phyloP scores from a whole-genome alignment of 2,329 filamentous ascomycete genomes.

The Trichoderma sp. region DNA sequence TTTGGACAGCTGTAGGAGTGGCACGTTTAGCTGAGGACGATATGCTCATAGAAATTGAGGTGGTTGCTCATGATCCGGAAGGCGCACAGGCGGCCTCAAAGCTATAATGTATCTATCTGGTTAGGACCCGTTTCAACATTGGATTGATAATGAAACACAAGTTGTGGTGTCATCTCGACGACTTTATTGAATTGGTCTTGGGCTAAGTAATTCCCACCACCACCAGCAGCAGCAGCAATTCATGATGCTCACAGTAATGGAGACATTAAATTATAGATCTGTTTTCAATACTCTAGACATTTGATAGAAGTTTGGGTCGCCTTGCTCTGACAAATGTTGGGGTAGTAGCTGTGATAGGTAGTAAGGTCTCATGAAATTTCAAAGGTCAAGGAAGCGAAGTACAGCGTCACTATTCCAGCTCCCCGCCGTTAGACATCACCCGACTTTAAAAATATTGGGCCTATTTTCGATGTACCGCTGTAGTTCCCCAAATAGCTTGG shows the following conservation, averaged over 20 bases:
- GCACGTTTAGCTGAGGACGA: neutral
- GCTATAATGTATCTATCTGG: neutral
- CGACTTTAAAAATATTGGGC: too few species aligned
- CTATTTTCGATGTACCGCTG: too few species aligned
- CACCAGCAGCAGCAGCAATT: neutral
- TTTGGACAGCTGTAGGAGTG: neutral
- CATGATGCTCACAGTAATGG: neutral
- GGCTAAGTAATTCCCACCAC: neutral
- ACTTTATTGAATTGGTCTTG: neutral
- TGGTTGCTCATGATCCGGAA: neutral
- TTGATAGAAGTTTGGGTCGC: too few species aligned
- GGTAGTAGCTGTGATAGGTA: too few species aligned
- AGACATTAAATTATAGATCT: neutral
- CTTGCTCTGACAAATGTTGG: too few species aligned
- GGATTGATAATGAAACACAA: neutral
- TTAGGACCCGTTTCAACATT: accelerated
- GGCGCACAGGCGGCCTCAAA: neutral
- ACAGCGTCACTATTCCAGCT: too few species aligned
- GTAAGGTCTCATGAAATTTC: too few species aligned
- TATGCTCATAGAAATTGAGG: neutral
- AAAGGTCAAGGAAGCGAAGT: too few species aligned
- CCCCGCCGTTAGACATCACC: too few species aligned
- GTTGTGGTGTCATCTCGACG: neutral
- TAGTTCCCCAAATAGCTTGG: neutral
- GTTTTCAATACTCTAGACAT: too few species aligned